A percentile compares a stretch with the other conserved stretches of the same genome.
phyloP scores from a whole-genome alignment of 805 yeast genomes.

The Maudiozyma serrabonitensis region DNA sequence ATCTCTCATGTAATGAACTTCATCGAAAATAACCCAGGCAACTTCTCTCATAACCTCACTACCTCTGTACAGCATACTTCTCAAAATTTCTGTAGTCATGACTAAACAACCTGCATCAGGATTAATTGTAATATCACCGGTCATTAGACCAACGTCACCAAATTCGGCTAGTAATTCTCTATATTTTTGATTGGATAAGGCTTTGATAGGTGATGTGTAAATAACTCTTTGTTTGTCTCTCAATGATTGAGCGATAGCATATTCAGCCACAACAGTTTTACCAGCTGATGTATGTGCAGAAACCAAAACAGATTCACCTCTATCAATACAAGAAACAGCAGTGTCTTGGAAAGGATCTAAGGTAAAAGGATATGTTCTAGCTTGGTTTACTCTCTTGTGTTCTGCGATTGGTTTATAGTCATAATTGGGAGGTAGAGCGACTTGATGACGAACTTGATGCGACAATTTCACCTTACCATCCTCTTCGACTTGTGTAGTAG shows the following conservation, averaged over 20 bases:
- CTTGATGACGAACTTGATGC: constrained; percentile 96
- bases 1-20: constrained; percentile 97
- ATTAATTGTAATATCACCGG: constrained; percentile 97
- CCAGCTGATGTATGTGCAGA: constrained; percentile 98
- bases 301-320: constrained; percentile 88
- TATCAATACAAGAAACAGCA: constrained; percentile 89
- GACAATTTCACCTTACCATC: constrained; percentile 56
- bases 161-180: constrained; percentile 87
- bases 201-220: constrained; percentile 92
- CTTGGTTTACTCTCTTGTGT: constrained; percentile 69
- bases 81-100: constrained; percentile 96
- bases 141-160: constrained; percentile 96
- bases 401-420: constrained; percentile 82
- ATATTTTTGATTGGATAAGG: constrained; percentile 87
- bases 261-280: constrained; percentile 94
- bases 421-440: constrained; percentile 87
- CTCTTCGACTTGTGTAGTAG: constrained; percentile 31
- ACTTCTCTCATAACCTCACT: constrained; percentile 98
- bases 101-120: constrained; percentile 98
- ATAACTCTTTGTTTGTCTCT: constrained; percentile 88
- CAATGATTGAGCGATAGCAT: constrained; percentile 92
- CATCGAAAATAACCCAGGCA: constrained; percentile 97
- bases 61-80: constrained; percentile 95
- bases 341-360: constrained; percentile 98
- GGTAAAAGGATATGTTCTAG: constrained; percentile 83